These are phyloP conservation scores for Trichoderma sp. DNA, from an alignment of 2,329 filamentous ascomycete species.

Conservation along the genomic window DNA sequence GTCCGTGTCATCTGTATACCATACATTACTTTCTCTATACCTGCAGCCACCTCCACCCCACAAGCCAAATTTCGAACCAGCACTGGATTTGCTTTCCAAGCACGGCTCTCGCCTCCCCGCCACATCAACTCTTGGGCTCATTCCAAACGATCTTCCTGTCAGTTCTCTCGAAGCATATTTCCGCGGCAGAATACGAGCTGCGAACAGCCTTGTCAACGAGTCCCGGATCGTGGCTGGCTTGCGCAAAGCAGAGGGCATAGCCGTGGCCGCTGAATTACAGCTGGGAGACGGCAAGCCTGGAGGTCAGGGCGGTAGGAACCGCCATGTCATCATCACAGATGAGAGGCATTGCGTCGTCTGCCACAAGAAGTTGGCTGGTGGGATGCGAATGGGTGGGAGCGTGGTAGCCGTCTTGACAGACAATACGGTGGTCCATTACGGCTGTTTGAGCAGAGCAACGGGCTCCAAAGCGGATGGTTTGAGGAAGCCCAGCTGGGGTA, in stretches of 20 bases:
- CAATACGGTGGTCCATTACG: slow-evolving; percentile 78
- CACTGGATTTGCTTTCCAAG: slow-evolving; percentile 82
- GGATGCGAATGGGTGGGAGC: slow-evolving; percentile 83
- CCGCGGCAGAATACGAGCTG: slow-evolving; percentile 81
- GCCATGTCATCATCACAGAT: slow-evolving; percentile 78
- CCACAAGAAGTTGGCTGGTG: slow-evolving; percentile 84
- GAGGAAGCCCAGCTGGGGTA: slow-evolving; percentile 40
- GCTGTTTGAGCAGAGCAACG: slow-evolving; percentile 63
- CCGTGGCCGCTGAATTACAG: slow-evolving; percentile 70
- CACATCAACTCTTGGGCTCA: slow-evolving; percentile 79
- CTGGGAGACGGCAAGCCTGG: slow-evolving; percentile 66
- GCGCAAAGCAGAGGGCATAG: slow-evolving; percentile 76
- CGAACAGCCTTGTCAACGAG: slow-evolving; percentile 80
- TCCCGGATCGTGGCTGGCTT: slow-evolving; percentile 75
- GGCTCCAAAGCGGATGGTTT: slow-evolving; percentile 38
- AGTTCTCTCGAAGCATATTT: slow-evolving; percentile 87
- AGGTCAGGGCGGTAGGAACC: slow-evolving; percentile 55
- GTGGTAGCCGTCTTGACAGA: slow-evolving; percentile 89
- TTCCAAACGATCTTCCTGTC: slow-evolving; percentile 78
- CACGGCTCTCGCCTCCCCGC: slow-evolving; percentile 92
- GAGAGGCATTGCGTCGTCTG: slow-evolving; percentile 90
- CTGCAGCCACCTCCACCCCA: slow-evolving; percentile 76
- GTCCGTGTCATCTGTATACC: slow-evolving; percentile 77
- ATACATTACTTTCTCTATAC: slow-evolving; percentile 87
- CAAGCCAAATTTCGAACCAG: slow-evolving; percentile 71